These are phyloP conservation scores for Perkinsus chesapeaki DNA, from an alignment of 169 alveolate species.

Conservation along the genomic window DNA sequence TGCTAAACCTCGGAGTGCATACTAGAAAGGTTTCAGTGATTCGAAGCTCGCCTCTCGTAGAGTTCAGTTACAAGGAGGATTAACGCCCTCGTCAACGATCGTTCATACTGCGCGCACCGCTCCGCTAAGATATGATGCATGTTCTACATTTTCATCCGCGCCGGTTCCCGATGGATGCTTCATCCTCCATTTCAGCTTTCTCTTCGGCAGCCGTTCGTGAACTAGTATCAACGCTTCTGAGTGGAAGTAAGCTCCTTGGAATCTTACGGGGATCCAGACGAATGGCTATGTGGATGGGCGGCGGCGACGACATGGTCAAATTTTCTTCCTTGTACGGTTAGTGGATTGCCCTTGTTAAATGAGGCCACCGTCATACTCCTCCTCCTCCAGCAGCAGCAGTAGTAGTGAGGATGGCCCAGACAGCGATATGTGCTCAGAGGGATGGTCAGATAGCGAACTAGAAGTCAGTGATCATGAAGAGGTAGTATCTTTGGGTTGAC, in stretches of 20 bases:
- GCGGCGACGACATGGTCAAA: no score
- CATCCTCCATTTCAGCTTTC: no score
- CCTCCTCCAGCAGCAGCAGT: not conserved
- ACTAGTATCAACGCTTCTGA: not conserved
- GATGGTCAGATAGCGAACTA: not conserved
- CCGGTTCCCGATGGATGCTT: no score
- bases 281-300: no score
- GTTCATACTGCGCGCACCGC: not conserved
- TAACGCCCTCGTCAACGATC: not conserved
- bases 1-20: no score
- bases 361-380: not conserved
- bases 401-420: not conserved
- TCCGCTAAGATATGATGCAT: not conserved
- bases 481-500: not conserved
- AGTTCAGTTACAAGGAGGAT: not conserved
- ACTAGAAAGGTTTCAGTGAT: no score
- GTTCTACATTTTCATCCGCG: not conserved
- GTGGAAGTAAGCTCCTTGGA: not conserved
- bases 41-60: no score
- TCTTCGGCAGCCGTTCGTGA: no score
- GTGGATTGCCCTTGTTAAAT: not conserved
- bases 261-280: not conserved
- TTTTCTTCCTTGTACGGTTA: not conserved
- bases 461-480: not conserved
- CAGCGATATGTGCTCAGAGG: not conserved